Evolutionary conservation across 768 basidiomycete species (phyloP).

Genomic region (Leccinum longicurvipes): DNA sequence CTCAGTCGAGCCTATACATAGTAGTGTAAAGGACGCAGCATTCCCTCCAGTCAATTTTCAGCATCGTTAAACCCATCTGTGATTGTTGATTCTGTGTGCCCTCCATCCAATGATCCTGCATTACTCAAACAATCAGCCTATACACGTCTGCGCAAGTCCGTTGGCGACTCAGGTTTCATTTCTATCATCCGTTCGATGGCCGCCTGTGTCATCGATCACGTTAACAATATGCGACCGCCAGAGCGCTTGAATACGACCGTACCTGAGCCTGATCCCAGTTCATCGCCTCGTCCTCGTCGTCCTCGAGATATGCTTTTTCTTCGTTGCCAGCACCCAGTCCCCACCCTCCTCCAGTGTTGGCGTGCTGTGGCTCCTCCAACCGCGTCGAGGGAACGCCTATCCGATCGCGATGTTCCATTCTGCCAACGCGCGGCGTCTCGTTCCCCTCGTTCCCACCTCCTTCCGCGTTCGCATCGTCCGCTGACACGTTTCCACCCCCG

Average conservation of each 20-base stretch:
- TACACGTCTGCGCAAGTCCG: conserved; percentile 27
- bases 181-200: conserved; percentile 60
- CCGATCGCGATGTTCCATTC: conserved; percentile 35
- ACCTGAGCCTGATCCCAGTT: conserved; percentile 76
- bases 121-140: conserved; percentile 13
- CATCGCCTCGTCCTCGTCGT: conserved; percentile 60
- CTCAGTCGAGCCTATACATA: no score
- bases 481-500: conserved; percentile 4
- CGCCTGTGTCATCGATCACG: conserved; percentile 32
- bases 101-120: neutral
- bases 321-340: conserved; percentile 63
- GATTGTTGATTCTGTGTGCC: no score
- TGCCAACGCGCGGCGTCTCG: conserved; percentile 53
- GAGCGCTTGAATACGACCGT: neutral
- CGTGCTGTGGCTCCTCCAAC: conserved; percentile 33
- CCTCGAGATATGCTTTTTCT: conserved; percentile 54
- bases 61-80: no score
- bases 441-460: conserved; percentile 47
- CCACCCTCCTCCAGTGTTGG: conserved; percentile 73
- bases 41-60: no score
- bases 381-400: conserved; percentile 1
- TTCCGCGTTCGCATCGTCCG: conserved; percentile 31
- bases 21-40: no score
- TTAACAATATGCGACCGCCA: neutral
- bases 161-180: conserved; percentile 36